A percentile compares a stretch with the other conserved stretches of the same genome.
These are phyloP conservation scores for Caryopteris hybrid DNA, from an alignment of 305 asterid species.

Conservation along the genomic window DNA sequence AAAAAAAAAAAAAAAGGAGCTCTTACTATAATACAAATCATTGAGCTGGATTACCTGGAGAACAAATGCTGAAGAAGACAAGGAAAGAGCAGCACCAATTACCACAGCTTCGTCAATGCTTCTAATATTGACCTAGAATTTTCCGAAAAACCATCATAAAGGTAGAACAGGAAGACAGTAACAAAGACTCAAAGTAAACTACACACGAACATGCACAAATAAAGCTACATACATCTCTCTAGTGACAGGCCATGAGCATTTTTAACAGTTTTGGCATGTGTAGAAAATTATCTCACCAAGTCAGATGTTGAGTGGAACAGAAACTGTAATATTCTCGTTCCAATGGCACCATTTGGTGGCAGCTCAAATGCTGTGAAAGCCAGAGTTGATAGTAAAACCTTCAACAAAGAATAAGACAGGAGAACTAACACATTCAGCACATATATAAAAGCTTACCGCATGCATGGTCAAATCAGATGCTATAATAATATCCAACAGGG, in stretches of 20 bases:
- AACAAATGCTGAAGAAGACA: slow-evolving; percentile 97
- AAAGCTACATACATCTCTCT: background rate
- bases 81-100: slow-evolving; percentile 95
- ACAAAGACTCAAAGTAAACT: background rate
- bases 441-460: slow-evolving; percentile 9
- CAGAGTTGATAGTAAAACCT: slow-evolving; percentile 89
- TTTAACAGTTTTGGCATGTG: background rate
- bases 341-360: slow-evolving; percentile 91
- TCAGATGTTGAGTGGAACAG: slow-evolving; percentile 95
- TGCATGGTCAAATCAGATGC: background rate
- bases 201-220: too few relatives aligned
- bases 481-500: background rate
- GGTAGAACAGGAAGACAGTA: slow-evolving; percentile 6
- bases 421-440: slow-evolving; percentile 16
- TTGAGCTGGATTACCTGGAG: slow-evolving; percentile 67
- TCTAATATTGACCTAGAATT: slow-evolving; percentile 87
- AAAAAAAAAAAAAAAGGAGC: background rate
- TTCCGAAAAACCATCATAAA: slow-evolving; percentile 11
- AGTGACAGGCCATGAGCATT: slow-evolving; percentile 8
- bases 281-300: slow-evolving; percentile 56
- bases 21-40: background rate
- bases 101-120: slow-evolving; percentile 98
- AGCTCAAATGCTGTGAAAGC: slow-evolving; percentile 98
- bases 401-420: slow-evolving; percentile 24
- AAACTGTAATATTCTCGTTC: slow-evolving; percentile 80